A percentile compares a stretch with the other conserved stretches of the same genome.
phyloP scores from a whole-genome alignment of 1,284 basidiomycete genomes.

The Irpex rosettiformis region DNA sequence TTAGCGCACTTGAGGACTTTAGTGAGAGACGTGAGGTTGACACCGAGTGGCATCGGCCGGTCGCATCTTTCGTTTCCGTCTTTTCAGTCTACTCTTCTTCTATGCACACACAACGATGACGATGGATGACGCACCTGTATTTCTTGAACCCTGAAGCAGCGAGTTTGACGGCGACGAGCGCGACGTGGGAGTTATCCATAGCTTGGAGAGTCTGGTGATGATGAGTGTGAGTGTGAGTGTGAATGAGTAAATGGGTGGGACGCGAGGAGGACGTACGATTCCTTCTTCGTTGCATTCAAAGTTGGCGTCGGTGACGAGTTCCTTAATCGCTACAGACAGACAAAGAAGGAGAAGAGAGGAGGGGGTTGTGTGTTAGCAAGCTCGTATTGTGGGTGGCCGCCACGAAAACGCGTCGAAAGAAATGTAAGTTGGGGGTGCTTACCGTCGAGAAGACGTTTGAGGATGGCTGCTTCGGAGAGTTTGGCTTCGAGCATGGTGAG shows the following conservation, averaged over 20 bases:
- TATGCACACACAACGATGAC: constrained; percentile 29
- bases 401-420: no score
- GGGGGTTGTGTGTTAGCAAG: not conserved
- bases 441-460: constrained; percentile 91
- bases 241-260: not conserved
- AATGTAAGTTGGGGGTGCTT: constrained; percentile 22
- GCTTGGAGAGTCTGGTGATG: constrained; percentile 89
- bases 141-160: constrained; percentile 77
- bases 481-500: constrained; percentile 87
- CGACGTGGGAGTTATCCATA: constrained; percentile 99
- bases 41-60: constrained; percentile 91
- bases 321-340: constrained; percentile 79
- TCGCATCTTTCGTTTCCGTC: no score
- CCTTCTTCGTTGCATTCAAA: constrained; percentile 98
- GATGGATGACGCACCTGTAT: constrained; percentile 49
- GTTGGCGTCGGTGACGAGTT: constrained; percentile 97
- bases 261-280: constrained; percentile 47
- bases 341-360: not conserved
- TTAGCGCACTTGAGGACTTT: constrained; percentile 98
- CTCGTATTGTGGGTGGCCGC: not conserved
- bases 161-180: constrained; percentile 86
- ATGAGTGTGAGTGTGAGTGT: no score
- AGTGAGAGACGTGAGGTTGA: constrained; percentile 86
- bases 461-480: constrained; percentile 75
- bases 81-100: no score